Conservation (phyloP, 139 green algal species). For the Chlamydomonas urium region DNA sequence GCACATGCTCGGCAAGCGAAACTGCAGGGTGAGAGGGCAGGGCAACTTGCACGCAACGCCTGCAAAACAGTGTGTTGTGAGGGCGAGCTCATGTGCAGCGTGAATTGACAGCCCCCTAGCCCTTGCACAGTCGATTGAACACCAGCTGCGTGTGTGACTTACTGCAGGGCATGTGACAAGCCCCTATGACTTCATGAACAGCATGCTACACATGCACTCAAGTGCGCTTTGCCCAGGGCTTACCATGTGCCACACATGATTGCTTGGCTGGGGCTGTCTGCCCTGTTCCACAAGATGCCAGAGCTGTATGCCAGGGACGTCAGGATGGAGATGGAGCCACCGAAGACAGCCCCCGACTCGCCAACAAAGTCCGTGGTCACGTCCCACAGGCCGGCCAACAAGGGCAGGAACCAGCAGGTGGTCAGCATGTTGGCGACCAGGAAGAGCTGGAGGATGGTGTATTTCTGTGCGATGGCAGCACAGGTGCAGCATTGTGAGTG, state of each 20-base stretch:
- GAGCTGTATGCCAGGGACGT: slow-evolving; percentile 25
- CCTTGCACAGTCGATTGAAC: no score
- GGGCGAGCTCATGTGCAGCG: no score
- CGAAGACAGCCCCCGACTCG: slow-evolving; percentile 11
- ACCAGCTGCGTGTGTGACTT: no score
- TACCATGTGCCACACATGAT: slow-evolving; percentile 23
- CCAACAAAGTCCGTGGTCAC: slow-evolving; percentile 16
- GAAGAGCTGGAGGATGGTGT: slow-evolving; percentile 70
- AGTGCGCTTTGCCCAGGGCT: slow-evolving; percentile 6
- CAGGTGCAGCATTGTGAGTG: background rate
- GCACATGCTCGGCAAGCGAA: no score
- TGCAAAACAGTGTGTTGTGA: no score
- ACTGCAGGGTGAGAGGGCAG: no score
- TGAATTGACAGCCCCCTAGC: no score
- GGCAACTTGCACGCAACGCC: no score
- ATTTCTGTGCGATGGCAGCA: slow-evolving; percentile 22
- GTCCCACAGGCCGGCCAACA: slow-evolving; percentile 30
- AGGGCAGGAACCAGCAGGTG: slow-evolving; percentile 55
- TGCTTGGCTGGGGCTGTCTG: background rate
- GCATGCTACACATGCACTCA: no score
- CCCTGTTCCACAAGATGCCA: slow-evolving; percentile 15
- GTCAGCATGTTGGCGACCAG: slow-evolving; percentile 78
- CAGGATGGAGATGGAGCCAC: slow-evolving; percentile 21
- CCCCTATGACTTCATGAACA: no score
- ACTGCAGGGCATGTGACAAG: no score